Conservation (phyloP, 768 basidiomycete genomes). For the Pleurotus platypus region DNA sequence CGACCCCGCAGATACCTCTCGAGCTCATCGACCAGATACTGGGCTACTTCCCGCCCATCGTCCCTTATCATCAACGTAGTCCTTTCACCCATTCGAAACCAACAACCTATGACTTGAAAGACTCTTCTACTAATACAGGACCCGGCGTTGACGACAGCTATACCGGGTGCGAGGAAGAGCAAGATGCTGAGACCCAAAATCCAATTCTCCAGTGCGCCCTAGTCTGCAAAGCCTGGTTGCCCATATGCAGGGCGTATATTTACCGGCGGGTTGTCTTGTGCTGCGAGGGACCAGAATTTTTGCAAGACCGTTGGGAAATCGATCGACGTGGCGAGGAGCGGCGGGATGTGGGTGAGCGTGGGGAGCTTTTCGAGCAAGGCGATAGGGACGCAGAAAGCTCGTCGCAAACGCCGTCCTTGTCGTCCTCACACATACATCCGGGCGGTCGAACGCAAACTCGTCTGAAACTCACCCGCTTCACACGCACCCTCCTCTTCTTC, state of each 20-base stretch:
- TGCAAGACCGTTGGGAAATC: neutral
- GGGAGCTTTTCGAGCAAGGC: neutral
- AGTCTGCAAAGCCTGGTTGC: conserved; percentile 8
- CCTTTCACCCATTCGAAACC: too few relatives aligned
- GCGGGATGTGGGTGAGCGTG: too few relatives aligned
- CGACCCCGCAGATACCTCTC: neutral
- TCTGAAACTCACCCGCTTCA: too few relatives aligned
- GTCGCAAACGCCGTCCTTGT: too few relatives aligned
- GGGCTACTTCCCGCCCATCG: too few relatives aligned
- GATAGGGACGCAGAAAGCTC: neutral
- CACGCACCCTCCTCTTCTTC: neutral
- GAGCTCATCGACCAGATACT: conserved; percentile 9
- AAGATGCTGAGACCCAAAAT: neutral
- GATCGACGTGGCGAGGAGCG: neutral
- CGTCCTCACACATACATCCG: too few relatives aligned
- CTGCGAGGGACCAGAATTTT: too few relatives aligned
- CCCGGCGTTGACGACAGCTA: too few relatives aligned
- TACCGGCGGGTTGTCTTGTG: neutral
- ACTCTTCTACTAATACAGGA: neutral
- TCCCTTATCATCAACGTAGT: too few relatives aligned
- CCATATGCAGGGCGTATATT: conserved; percentile 3
- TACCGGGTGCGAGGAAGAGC: too few relatives aligned
- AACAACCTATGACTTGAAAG: neutral
- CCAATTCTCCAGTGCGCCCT: conserved; percentile 6
- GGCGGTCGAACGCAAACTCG: too few relatives aligned